phyloP scores from a whole-genome alignment of 179 eudicot species.

The Silene coronaria region DNA sequence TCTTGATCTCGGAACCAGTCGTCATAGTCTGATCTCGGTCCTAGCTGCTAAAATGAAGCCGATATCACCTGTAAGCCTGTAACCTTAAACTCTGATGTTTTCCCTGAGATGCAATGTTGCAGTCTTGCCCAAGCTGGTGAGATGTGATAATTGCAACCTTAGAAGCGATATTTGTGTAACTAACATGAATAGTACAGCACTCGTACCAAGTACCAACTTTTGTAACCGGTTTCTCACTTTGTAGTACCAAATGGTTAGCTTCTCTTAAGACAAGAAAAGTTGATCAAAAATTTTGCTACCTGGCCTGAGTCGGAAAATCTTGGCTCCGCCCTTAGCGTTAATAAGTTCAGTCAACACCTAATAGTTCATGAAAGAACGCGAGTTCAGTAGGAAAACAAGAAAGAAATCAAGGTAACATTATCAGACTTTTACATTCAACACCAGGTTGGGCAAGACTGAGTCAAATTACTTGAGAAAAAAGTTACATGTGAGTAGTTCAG shows the following conservation, averaged over 20 bases:
- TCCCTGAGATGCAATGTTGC: not conserved
- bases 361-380: not conserved
- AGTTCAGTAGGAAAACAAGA: not conserved
- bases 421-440: not conserved
- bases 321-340: not conserved
- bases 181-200: too few species aligned
- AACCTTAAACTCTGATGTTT: not conserved
- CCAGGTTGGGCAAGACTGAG: slow-evolving; percentile 19
- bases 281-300: not conserved
- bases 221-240: too few species aligned
- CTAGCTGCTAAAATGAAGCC: not conserved
- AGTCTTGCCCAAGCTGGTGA: too few species aligned
- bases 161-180: too few species aligned
- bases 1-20: not conserved
- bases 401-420: not conserved
- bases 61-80: not conserved
- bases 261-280: too few species aligned
- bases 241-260: too few species aligned
- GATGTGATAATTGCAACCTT: too few species aligned
- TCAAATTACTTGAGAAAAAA: slow-evolving; percentile 7
- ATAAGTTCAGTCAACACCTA: not conserved
- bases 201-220: too few species aligned
- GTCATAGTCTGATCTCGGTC: not conserved
- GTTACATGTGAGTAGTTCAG: not conserved
- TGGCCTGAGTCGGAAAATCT: too few species aligned